Percentiles rank a stretch among this genome's conserved stretches.
phyloP scores from a whole-genome alignment of 23 red algal genomes.

The Cyanidioschyzon merolae region DNA sequence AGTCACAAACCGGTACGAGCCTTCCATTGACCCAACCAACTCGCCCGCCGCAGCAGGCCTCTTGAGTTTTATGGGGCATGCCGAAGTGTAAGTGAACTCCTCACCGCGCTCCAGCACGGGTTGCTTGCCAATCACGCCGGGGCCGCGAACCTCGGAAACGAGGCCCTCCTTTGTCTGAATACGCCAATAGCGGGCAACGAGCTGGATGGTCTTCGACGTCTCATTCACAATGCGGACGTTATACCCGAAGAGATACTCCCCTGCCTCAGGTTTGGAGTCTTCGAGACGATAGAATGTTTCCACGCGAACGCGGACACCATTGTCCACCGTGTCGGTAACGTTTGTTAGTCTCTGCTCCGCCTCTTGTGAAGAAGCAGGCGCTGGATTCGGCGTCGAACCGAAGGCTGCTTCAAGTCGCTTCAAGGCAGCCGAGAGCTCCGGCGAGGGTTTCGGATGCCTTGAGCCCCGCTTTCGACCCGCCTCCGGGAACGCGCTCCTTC shows the following conservation, averaged over 20 bases:
- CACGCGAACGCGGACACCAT: conserved; percentile 20
- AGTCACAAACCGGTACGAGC: conserved; percentile 25
- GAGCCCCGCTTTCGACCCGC: neutral
- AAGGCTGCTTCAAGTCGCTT: neutral
- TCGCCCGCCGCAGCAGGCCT: neutral
- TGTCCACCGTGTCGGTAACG: neutral
- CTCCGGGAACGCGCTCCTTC: neutral
- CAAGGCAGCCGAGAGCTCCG: neutral
- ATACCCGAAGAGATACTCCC: conserved; percentile 27
- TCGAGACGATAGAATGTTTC: neutral
- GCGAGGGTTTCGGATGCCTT: neutral
- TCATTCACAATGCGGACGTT: conserved; percentile 16
- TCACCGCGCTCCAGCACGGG: conserved; percentile 17
- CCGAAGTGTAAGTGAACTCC: conserved; percentile 19
- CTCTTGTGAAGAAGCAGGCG: neutral
- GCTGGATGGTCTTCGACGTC: conserved; percentile 13
- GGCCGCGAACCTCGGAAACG: conserved; percentile 2
- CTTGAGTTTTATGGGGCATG: conserved; percentile 9
- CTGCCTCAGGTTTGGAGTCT: conserved; percentile 14
- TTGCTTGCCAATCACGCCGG: conserved; percentile 33
- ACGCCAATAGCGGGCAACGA: conserved; percentile 20
- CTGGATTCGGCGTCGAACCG: neutral
- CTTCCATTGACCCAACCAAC: conserved; percentile 15
- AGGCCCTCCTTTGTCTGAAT: conserved; percentile 13
- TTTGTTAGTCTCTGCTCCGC: neutral